These are phyloP conservation scores for Escallonia rubra DNA, from an alignment of 129 eudicot species.

Conservation along the genomic window DNA sequence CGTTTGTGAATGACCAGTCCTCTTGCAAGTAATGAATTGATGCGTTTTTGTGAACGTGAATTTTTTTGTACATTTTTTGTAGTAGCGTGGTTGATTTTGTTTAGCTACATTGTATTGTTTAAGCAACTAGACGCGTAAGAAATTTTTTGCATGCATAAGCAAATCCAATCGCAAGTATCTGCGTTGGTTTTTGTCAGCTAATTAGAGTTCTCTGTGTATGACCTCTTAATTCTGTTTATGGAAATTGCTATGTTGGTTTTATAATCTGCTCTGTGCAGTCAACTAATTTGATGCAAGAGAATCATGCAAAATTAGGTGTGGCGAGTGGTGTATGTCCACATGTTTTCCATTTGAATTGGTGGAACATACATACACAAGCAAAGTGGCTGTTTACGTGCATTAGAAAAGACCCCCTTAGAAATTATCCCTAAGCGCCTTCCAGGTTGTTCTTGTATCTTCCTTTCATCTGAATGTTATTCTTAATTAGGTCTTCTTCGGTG, in stretches of 20 bases:
- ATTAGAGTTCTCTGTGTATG: too few species aligned
- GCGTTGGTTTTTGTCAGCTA: background rate
- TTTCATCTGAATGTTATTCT: too few species aligned
- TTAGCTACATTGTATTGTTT: background rate
- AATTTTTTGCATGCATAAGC: background rate
- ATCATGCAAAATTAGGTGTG: too few species aligned
- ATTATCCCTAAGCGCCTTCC: too few species aligned
- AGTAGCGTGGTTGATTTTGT: background rate
- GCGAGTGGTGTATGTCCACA: background rate
- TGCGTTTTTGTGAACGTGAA: background rate
- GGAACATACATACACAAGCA: background rate
- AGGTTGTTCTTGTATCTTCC: too few species aligned
- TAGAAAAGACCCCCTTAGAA: too few species aligned
- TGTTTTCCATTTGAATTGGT: background rate
- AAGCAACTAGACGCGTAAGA: background rate
- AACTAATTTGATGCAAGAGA: too few species aligned
- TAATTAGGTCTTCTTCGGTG: too few species aligned
- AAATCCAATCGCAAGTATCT: background rate
- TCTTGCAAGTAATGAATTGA: too few species aligned
- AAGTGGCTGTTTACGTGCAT: background rate
- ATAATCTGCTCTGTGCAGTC: too few species aligned
- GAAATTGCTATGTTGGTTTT: background rate
- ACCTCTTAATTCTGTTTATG: background rate
- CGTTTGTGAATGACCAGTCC: too few species aligned
- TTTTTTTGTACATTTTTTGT: background rate